Percentiles rank a stretch among this genome's conserved stretches.
Evolutionary conservation across 352 stramenopile genomes (phyloP).

Genomic region (Thraustotheca clavata): DNA sequence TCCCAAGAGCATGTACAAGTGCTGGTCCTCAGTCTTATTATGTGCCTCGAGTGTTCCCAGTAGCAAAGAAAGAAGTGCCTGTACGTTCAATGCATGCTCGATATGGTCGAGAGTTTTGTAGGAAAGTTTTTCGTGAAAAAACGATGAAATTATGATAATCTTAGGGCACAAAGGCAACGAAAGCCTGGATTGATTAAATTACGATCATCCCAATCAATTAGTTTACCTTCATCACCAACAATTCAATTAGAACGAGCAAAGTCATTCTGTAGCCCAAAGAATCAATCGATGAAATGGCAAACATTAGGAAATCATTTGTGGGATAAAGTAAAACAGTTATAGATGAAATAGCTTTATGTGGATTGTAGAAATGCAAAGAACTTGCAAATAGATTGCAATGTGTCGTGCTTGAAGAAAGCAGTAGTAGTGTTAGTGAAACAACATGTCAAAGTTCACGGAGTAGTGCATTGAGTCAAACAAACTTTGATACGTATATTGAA

Average conservation of each 20-base stretch:
- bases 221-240: background rate
- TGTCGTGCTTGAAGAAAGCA: conserved; percentile 1
- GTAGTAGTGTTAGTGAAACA: background rate
- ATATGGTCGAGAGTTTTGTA: conserved; percentile 19
- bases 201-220: background rate
- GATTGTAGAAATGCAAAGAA: conserved; percentile 15
- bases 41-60: background rate
- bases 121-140: background rate
- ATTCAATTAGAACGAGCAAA: background rate
- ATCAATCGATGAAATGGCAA: background rate
- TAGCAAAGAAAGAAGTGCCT: background rate
- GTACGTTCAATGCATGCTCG: background rate
- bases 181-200: background rate
- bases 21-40: conserved; percentile 13
- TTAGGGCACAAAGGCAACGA: background rate
- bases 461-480: background rate
- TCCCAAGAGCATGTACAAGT: background rate
- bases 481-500: conserved; percentile 17
- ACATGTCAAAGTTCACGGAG: background rate
- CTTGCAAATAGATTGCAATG: conserved; percentile 7
- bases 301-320: conserved; percentile 6
- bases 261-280: background rate
- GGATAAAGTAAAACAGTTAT: background rate
- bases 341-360: background rate
- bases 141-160: background rate